phyloP scores from a whole-genome alignment of 129 eudicot species.

The Helianthus tuberosus region DNA sequence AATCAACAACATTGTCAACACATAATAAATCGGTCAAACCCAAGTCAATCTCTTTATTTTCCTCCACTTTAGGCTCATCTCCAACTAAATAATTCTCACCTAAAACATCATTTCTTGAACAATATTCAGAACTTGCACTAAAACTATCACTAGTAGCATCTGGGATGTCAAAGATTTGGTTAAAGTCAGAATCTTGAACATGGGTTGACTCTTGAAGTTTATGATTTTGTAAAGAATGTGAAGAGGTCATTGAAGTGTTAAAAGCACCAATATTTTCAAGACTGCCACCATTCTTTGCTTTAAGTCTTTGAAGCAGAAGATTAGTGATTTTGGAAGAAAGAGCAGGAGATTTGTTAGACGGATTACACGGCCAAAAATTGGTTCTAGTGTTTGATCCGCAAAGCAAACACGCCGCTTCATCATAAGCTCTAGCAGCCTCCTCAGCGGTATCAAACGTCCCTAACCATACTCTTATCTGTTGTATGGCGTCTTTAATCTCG shows the following conservation, averaged over 20 bases:
- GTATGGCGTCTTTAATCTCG: constrained; percentile 63
- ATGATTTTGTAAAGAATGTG: constrained; percentile 28
- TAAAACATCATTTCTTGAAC: constrained; percentile 20
- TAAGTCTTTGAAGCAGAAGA: constrained; percentile 51
- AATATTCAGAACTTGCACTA: constrained; percentile 26
- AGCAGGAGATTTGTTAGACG: constrained; percentile 45
- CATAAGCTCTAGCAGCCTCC: constrained; percentile 68
- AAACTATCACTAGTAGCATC: constrained; percentile 32
- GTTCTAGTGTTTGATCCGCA: constrained; percentile 61
- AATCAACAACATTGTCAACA: constrained; percentile 34
- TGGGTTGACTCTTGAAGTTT: constrained; percentile 19
- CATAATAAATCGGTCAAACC: constrained; percentile 40
- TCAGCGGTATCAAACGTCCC: constrained; percentile 65
- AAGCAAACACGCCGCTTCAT: constrained; percentile 69
- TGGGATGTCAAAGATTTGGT: constrained; percentile 32
- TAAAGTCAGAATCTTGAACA: constrained; percentile 29
- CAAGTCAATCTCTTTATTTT: constrained; percentile 28
- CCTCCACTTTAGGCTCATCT: constrained; percentile 30
- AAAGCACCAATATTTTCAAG: constrained; percentile 16
- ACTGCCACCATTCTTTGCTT: constrained; percentile 37
- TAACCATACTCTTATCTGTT: constrained; percentile 62
- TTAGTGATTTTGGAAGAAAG: constrained; percentile 52
- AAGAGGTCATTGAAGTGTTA: constrained; percentile 3
- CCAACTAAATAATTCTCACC: constrained; percentile 22
- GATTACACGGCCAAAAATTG: constrained; percentile 54